phyloP scores from a whole-genome alignment of 495 filamentous ascomycete species.

The Hyaloscypha hepaticicola region DNA sequence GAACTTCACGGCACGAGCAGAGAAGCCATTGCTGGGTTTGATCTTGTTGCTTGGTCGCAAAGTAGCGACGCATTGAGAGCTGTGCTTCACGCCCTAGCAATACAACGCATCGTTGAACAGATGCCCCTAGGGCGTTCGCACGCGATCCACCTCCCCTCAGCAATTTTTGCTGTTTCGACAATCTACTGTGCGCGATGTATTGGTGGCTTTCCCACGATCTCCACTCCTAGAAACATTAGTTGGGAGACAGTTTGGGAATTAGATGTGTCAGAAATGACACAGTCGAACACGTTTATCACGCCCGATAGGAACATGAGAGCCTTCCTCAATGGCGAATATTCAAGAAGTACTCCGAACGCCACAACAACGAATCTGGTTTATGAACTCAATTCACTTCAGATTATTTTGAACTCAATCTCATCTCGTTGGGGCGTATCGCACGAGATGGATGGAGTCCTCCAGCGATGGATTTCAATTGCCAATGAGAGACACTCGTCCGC shows the following conservation, averaged over 20 bases:
- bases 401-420: conserved; percentile 44
- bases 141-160: conserved; percentile 45
- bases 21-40: conserved; percentile 27
- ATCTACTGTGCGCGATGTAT: conserved; percentile 44
- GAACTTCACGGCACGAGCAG: conserved; percentile 38
- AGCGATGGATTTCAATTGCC: conserved; percentile 40
- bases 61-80: conserved; percentile 43
- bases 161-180: conserved; percentile 45
- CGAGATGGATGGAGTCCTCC: conserved; percentile 47
- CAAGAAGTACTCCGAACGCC: conserved; percentile 27
- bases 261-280: conserved; percentile 28
- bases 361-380: conserved; percentile 43
- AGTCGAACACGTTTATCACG: not conserved
- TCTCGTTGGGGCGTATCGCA: conserved; percentile 50
- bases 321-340: conserved; percentile 30
- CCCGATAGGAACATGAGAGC: not conserved
- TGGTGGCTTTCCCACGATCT: conserved; percentile 38
- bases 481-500: not conserved
- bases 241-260: conserved; percentile 44
- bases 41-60: conserved; percentile 41
- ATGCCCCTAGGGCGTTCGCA: conserved; percentile 46
- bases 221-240: conserved; percentile 38
- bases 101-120: conserved; percentile 49
- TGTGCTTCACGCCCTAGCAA: conserved; percentile 45
- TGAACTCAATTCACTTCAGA: conserved; percentile 50